Evolutionary conservation across 2,329 filamentous ascomycete species (phyloP).

Genomic region (Clonostachys chloroleuca): DNA sequence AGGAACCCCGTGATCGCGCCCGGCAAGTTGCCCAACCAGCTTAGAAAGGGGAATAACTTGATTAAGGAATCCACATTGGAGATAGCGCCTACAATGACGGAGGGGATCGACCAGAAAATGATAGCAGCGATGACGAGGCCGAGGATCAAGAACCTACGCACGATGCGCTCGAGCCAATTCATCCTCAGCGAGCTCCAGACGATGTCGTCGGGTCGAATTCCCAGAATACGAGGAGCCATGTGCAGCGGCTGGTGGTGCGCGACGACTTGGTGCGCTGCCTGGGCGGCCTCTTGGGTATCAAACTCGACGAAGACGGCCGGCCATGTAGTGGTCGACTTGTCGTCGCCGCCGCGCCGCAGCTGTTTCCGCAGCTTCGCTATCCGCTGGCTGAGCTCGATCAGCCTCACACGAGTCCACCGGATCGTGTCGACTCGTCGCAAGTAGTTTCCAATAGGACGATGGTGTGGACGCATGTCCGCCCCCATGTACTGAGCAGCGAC

Average conservation of each 20-base stretch:
- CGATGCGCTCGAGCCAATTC: slow-evolving; percentile 78
- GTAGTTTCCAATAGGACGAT: slow-evolving; percentile 61
- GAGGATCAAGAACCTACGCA: slow-evolving; percentile 65
- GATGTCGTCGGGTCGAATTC: slow-evolving; percentile 75
- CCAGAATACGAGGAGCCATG: slow-evolving; percentile 82
- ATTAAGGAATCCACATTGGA: slow-evolving; percentile 76
- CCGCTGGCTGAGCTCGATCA: slow-evolving; percentile 30
- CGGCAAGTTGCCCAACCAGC: slow-evolving; percentile 71
- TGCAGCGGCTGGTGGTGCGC: slow-evolving; percentile 83
- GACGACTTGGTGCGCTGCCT: slow-evolving; percentile 80
- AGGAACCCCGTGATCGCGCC: slow-evolving; percentile 72
- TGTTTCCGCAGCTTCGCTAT: slow-evolving; percentile 56
- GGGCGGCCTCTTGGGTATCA: slow-evolving; percentile 73
- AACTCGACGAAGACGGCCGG: slow-evolving; percentile 92
- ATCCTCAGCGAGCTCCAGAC: slow-evolving; percentile 85
- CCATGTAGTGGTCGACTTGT: slow-evolving; percentile 37
- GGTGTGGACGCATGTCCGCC: slow-evolving; percentile 69
- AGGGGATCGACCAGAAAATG: slow-evolving; percentile 77
- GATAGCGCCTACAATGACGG: slow-evolving; percentile 78
- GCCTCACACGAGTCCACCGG: slow-evolving; percentile 68
- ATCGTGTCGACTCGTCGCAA: slow-evolving; percentile 94
- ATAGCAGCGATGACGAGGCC: slow-evolving; percentile 74
- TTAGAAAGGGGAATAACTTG: slow-evolving; percentile 63
- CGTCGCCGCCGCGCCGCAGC: slow-evolving; percentile 2
- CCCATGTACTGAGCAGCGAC: slow-evolving; percentile 73